Base-by-base conservation (phyloP, 1,139 yeast genomes). In the Suhomyces bribrorum region DNA sequence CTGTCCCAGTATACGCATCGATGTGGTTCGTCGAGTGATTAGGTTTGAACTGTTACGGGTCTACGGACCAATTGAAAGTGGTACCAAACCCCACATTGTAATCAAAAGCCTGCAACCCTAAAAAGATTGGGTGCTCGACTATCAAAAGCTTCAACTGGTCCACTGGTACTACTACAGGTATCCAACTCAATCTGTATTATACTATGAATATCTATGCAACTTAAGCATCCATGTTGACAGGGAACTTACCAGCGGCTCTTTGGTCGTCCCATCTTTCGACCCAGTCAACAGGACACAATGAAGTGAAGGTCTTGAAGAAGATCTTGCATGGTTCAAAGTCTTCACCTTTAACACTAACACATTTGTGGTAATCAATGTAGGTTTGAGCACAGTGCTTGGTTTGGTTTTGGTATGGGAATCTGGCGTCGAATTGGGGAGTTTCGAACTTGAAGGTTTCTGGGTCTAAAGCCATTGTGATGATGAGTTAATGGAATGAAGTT, bases 311-410 rank as follows among this genome's bases (percentile, higher is more conserved):
- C 71, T 82, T 85, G 83, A 81, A 87, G 75, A 92, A 92, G 54
- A 87, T 89, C 72, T 89, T 79, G 73, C 98, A 92, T 61, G 97
- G 97, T 60, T 90, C 96, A 62, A 92, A 92, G 50, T 90, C 97
- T 73, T 92, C 97, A 62, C 98, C 98, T 76, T 90, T 90, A 54
- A 90, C 89, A 61, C 83, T 85, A 65, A 92, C 81, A 76, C 98
- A 92, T 73, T 89, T 90, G 84, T 86, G 92, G 83, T 90, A 92
- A 72, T 92, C 98, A 59, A 92, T 88, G 75, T 90, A 92, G 53
- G 94, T 79, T 75, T 90, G 97, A 81, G 94, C 94, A 79, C 98
- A 90, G 78, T 90, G 96, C 75, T 86, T 89, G 59, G 96, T 86
- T 73, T 90, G 98, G 81, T 90, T 92, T 69, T 82, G 90, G 77